phyloP scores from a whole-genome alignment of 2,329 filamentous ascomycete species.

The Celoporthe dispersa region DNA sequence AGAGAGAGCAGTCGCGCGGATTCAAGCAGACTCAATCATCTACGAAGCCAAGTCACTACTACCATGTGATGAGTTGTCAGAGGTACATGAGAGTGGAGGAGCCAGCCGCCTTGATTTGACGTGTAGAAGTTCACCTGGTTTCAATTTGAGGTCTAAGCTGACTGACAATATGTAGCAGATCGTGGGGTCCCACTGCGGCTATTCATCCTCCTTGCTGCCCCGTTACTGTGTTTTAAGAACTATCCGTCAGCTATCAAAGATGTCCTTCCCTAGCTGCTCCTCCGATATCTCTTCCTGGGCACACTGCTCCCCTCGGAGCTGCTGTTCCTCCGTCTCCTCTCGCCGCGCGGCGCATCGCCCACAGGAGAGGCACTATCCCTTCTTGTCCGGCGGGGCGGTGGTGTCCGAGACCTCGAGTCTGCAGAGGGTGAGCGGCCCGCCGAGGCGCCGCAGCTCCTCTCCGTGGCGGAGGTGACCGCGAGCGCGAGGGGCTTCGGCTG shows the following conservation, averaged over 20 bases:
- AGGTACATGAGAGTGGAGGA: too few species aligned
- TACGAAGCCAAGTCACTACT: not conserved
- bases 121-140: not conserved
- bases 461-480: conserved; percentile 20
- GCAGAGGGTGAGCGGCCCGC: conserved; percentile 14
- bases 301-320: conserved; percentile 28
- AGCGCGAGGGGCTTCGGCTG: conserved; percentile 21
- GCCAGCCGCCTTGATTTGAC: too few species aligned
- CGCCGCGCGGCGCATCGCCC: conserved; percentile 23
- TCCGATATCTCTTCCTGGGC: conserved; percentile 28
- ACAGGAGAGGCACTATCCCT: conserved; percentile 22
- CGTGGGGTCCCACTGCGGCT: not conserved
- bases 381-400: conserved; percentile 20
- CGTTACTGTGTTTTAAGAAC: not conserved
- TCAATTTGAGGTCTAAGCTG: not conserved
- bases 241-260: too few species aligned
- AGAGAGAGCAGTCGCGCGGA: not conserved
- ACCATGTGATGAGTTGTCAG: not conserved
- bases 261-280: conserved; percentile 9
- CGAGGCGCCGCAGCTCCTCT: conserved; percentile 7
- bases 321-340: conserved; percentile 26
- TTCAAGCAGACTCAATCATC: not conserved
- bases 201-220: not conserved
- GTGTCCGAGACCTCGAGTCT: conserved; percentile 22
- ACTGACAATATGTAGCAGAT: too few species aligned